These are phyloP conservation scores for Ostreobium quekettii DNA, from an alignment of 139 green algal genomes.

Conservation along the genomic window DNA sequence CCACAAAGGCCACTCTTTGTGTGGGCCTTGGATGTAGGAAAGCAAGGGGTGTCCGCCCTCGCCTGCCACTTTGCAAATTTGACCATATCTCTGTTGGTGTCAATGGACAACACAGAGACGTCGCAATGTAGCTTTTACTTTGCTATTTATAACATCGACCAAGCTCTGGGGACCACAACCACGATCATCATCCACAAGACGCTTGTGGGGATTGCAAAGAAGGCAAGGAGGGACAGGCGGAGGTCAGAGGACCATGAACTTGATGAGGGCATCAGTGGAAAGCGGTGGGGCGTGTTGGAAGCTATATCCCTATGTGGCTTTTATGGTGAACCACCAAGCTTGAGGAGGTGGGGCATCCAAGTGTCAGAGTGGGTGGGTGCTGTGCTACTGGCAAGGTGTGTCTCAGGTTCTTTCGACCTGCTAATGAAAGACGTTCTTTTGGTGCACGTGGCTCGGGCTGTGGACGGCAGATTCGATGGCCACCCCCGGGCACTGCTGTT, in stretches of 20 bases:
- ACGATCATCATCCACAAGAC: conserved; percentile 8
- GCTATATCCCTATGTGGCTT: neutral
- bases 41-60: conserved; percentile 8
- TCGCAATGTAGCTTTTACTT: conserved; percentile 17
- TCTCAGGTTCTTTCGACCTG: neutral
- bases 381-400: conserved; percentile 1
- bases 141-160: conserved; percentile 13
- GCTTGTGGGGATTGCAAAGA: neutral
- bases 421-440: neutral
- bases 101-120: neutral
- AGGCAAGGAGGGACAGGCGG: too few species aligned
- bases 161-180: neutral
- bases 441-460: neutral
- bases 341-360: conserved; percentile 4
- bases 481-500: neutral
- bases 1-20: neutral
- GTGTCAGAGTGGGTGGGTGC: conserved; percentile 10
- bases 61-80: conserved; percentile 13
- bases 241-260: too few species aligned
- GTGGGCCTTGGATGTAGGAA: conserved; percentile 8
- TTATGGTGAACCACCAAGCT: conserved; percentile 8
- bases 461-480: conserved; percentile 1
- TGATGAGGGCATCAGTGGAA: too few species aligned
- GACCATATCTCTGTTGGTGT: conserved; percentile 1
- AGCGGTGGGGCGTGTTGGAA: too few species aligned